Percentiles rank a stretch among this genome's conserved stretches.
Evolutionary conservation across 305 asterid genomes (phyloP).

Genomic region (Stenogyne calaminthoides): DNA sequence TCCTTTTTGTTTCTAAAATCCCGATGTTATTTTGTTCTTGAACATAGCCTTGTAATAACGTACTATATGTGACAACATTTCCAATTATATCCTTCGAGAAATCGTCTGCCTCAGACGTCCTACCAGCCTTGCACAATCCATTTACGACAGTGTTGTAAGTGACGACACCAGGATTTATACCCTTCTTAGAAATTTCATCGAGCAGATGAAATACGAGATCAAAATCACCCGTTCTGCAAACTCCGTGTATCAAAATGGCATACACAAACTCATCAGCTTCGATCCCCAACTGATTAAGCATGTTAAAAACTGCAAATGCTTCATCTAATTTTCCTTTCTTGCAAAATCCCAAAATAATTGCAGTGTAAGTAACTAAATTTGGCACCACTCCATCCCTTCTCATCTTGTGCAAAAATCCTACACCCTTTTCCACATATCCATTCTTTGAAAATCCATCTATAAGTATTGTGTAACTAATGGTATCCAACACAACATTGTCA

Average conservation of each 20-base stretch:
- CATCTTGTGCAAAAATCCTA: constrained; percentile 74
- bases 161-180: constrained; percentile 62
- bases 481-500: constrained; percentile 53
- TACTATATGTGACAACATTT: constrained; percentile 71
- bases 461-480: constrained; percentile 63
- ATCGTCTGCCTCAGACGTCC: constrained; percentile 67
- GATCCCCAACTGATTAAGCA: constrained; percentile 56
- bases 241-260: constrained; percentile 69
- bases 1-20: constrained; percentile 56
- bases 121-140: constrained; percentile 84
- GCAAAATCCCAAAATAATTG: constrained; percentile 74
- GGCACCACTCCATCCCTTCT: constrained; percentile 61
- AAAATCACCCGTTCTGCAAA: constrained; percentile 63
- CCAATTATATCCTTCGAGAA: constrained; percentile 60
- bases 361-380: constrained; percentile 73
- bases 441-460: constrained; percentile 79
- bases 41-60: constrained; percentile 69
- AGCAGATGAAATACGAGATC: constrained; percentile 55
- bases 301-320: constrained; percentile 62
- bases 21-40: constrained; percentile 58
- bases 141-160: too few relatives aligned
- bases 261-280: constrained; percentile 70
- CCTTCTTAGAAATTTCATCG: constrained; percentile 66
- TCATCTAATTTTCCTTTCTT: constrained; percentile 72
- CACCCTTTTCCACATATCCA: constrained; percentile 80